Base-by-base conservation (phyloP, 768 basidiomycete species). In the Boletus reticulatus region DNA sequence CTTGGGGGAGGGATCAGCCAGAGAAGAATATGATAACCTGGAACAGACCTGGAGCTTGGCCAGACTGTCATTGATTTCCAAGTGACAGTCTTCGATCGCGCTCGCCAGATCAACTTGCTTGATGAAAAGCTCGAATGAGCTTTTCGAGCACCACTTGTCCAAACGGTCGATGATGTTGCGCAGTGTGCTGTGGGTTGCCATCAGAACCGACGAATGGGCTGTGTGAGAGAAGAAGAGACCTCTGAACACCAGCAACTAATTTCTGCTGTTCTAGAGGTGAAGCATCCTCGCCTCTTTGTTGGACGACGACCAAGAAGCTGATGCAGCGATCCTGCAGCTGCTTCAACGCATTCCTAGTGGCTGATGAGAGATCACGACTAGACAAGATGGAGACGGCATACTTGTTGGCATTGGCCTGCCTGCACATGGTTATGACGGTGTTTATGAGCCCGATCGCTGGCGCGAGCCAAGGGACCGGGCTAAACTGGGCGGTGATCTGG, bases 331-430 rank as follows among this genome's bases (percentile, higher is more conserved):
- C 77, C 27, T 75, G 69, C 7, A 83, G 73, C 51, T 79, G 79
- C 22, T 61, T 61, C 36, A 79, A 73, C 36, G 77, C 75, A 48
- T 73, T 60, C 58, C 82, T 82, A 50, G 19, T 13, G 27, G 36
- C 2, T 1, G 22, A 44, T 66, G 14, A 61, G 56, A 51, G 20
- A 55, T 44, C 36, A 17, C 19, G 24, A 27, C 22, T 13, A 7
- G 36, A 46, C 17, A 9, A 34, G 27, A 48, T 8, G 39, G 22
- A n/a, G 17, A 20, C 5, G 16, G 19, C 66, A 20, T 60, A 81
- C 83, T 73, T 76, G 64, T 85, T 85, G 3, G 72, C 68, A 3
- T 70, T 57, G 11, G 83, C 79, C 59, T 78, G 77, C 41, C 77
- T 74, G 62, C 81, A 77, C 31, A 80, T 68, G 48, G 75, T 52